These are phyloP conservation scores for Balakata baccata DNA, from an alignment of 345 rosid species.

Conservation along the genomic window DNA sequence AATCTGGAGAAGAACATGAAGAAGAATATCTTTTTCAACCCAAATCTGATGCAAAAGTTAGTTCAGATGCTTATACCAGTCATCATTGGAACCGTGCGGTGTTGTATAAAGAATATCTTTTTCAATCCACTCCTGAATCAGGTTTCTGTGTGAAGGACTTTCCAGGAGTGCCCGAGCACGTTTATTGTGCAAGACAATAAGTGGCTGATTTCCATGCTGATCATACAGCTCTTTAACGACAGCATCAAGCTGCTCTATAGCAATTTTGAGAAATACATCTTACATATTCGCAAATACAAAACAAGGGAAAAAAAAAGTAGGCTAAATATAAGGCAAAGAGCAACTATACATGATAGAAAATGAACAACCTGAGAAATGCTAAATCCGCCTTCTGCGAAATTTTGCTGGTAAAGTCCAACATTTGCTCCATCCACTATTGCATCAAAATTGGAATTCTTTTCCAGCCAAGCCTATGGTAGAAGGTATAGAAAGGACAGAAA, in stretches of 20 bases:
- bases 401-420: conserved; percentile 84
- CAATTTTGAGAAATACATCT: conserved; percentile 27
- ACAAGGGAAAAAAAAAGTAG: background rate
- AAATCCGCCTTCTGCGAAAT: conserved; percentile 82
- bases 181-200: conserved; percentile 69
- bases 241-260: conserved; percentile 79
- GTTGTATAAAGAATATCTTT: conserved; percentile 62
- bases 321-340: background rate
- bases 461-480: conserved; percentile 61
- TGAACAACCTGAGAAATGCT: conserved; percentile 65
- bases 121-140: conserved; percentile 67
- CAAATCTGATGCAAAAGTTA: no score
- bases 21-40: background rate
- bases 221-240: conserved; percentile 58
- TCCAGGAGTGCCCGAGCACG: conserved; percentile 58
- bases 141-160: conserved; percentile 43
- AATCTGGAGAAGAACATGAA: background rate
- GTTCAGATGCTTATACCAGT: conserved; percentile 48
- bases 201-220: conserved; percentile 64
- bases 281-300: background rate
- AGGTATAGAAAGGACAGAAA: conserved; percentile 1
- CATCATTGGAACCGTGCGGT: conserved; percentile 91
- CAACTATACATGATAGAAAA: background rate
- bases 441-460: conserved; percentile 51
- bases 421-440: conserved; percentile 93